Evolutionary conservation across 148 eudicot genomes (phyloP).

Genomic region (Chenopodium quinoa): DNA sequence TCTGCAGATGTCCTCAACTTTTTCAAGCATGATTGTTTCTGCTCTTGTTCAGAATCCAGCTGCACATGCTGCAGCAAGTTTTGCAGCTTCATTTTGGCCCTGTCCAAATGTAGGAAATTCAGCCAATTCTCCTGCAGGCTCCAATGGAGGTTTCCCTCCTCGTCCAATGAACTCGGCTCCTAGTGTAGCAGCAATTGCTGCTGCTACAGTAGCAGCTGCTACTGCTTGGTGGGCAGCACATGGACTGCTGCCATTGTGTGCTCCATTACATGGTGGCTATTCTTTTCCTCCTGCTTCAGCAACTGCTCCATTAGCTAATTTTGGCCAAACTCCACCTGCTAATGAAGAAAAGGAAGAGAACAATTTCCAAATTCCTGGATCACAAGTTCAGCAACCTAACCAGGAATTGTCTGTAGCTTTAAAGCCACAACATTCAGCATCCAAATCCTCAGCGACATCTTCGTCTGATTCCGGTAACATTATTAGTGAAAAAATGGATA

Average conservation of each 20-base stretch:
- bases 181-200: constrained; percentile 77
- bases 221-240: constrained; percentile 98
- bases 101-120: constrained; percentile 44
- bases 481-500: constrained; percentile 40
- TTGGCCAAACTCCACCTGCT: constrained; percentile 31
- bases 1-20: constrained; percentile 60
- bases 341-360: constrained; percentile 41
- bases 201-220: constrained; percentile 95
- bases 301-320: constrained; percentile 29
- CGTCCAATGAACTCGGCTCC: constrained; percentile 52
- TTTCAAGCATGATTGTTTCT: constrained; percentile 77
- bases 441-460: constrained; percentile 44
- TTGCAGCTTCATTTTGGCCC: constrained; percentile 82
- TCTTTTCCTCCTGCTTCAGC: constrained; percentile 41
- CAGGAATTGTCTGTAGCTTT: constrained; percentile 47
- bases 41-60: constrained; percentile 83
- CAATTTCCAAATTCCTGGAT: constrained; percentile 34
- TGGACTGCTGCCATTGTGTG: constrained; percentile 64
- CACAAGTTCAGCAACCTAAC: constrained; percentile 43
- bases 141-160: constrained; percentile 37
- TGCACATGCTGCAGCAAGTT: constrained; percentile 90
- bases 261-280: constrained; percentile 55
- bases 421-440: constrained; percentile 42
- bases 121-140: constrained; percentile 34
- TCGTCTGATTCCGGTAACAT: constrained; percentile 55